A percentile compares a stretch with the other conserved stretches of the same genome.
phyloP scores from a whole-genome alignment of 345 rosid genomes.

The Combretum micranthum region DNA sequence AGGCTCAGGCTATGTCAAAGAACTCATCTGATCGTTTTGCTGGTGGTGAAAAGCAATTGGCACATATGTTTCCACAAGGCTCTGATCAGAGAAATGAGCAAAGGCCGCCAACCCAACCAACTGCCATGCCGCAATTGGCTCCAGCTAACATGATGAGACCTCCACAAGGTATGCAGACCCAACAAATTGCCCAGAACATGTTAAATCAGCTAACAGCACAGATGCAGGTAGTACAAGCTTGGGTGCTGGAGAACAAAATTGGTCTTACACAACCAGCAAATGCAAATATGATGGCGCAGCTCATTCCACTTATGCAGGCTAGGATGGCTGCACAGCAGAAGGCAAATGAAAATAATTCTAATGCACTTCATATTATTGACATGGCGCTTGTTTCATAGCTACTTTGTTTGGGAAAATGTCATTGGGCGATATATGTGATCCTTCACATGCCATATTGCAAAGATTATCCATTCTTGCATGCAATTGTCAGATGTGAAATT shows the following conservation, averaged over 20 bases:
- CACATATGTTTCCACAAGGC: constrained; percentile 38
- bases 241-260: constrained; percentile 79
- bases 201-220: constrained; percentile 79
- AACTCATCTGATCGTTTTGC: constrained; percentile 53
- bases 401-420: constrained; percentile 68
- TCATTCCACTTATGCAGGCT: constrained; percentile 69
- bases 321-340: constrained; percentile 79
- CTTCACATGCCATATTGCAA: constrained; percentile 68
- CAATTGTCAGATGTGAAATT: constrained; percentile 65
- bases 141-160: constrained; percentile 55
- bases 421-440: constrained; percentile 94
- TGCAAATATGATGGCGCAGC: constrained; percentile 75
- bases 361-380: constrained; percentile 84
- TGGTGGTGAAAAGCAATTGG: constrained; percentile 61
- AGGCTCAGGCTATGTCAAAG: constrained; percentile 73
- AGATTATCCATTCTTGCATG: constrained; percentile 80
- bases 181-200: constrained; percentile 48
- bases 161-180: constrained; percentile 60
- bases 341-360: constrained; percentile 63
- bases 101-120: constrained; percentile 41
- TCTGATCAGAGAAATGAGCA: constrained; percentile 60
- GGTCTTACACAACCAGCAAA: constrained; percentile 87
- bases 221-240: constrained; percentile 72
- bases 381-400: constrained; percentile 90
- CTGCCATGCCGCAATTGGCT: constrained; percentile 46